Conservation (phyloP, 1,284 basidiomycete genomes). For the Agroathelia rolfsii region DNA sequence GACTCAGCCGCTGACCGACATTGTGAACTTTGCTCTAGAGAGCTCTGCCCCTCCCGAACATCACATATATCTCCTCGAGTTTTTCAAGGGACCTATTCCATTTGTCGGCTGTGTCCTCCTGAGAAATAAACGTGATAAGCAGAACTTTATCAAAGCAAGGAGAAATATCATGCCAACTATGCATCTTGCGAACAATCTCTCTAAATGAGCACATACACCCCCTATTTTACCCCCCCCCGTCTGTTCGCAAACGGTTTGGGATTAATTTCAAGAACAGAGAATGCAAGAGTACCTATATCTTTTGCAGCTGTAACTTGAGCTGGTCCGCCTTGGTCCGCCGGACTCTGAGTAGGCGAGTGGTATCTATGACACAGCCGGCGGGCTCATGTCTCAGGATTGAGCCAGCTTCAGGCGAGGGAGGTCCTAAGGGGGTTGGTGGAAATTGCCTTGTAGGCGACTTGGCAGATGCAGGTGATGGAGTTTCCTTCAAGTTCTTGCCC, state of each 20-base stretch:
- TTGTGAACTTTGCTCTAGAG: slow-evolving; percentile 55
- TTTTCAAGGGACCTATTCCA: slow-evolving; percentile 67
- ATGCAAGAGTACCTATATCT: slow-evolving; percentile 68
- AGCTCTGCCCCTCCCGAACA: slow-evolving; percentile 40
- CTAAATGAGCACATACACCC: slow-evolving; percentile 65
- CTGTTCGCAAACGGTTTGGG: slow-evolving; percentile 57
- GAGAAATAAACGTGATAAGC: slow-evolving; percentile 5
- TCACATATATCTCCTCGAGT: slow-evolving; percentile 43
- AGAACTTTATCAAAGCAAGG: not conserved
- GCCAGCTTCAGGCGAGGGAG: slow-evolving; percentile 32
- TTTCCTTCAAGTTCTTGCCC: too few relatives aligned
- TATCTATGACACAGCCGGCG: slow-evolving; percentile 67
- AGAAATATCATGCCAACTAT: slow-evolving; percentile 16
- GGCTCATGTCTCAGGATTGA: slow-evolving; percentile 32
- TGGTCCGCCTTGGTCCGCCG: slow-evolving; percentile 56
- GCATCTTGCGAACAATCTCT: slow-evolving; percentile 50
- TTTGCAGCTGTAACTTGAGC: slow-evolving; percentile 74
- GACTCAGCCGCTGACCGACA: slow-evolving; percentile 40
- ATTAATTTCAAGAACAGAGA: slow-evolving; percentile 63
- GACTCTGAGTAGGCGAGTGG: slow-evolving; percentile 62
- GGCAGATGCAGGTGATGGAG: slow-evolving; percentile 13
- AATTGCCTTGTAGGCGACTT: slow-evolving; percentile 16
- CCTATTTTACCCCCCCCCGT: slow-evolving; percentile 57
- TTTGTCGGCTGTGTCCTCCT: slow-evolving; percentile 71
- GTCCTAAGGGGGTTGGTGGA: slow-evolving; percentile 44